A percentile compares a stretch with the other conserved stretches of the same genome.
phyloP scores from a whole-genome alignment of 2,329 filamentous ascomycete genomes.

The Aureobasidium uvarum region DNA sequence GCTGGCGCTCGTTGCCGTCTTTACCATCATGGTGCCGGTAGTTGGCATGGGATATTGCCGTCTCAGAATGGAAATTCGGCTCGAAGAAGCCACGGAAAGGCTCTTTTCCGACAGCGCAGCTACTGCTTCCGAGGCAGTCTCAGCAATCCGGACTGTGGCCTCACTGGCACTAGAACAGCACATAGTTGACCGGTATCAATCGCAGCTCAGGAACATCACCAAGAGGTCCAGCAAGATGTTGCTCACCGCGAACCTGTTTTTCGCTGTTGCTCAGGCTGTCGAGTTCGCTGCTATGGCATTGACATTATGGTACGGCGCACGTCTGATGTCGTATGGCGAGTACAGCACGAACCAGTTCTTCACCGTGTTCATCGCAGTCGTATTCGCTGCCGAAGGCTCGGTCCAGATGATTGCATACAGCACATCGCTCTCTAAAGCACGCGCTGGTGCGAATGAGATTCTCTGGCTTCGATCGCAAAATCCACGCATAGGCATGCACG shows the following conservation, averaged over 20 bases:
- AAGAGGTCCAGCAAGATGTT: slow-evolving; percentile 57
- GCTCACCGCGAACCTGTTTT: slow-evolving; percentile 58
- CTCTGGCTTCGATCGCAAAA: slow-evolving; percentile 42
- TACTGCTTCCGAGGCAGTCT: slow-evolving; percentile 40
- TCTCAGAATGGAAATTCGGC: slow-evolving; percentile 37
- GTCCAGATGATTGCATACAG: neutral
- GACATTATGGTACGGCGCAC: slow-evolving; percentile 41
- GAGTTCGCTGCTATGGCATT: slow-evolving; percentile 50
- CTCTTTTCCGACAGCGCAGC: slow-evolving; percentile 39
- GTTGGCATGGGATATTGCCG: slow-evolving; percentile 39
- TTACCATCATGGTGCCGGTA: slow-evolving; percentile 38
- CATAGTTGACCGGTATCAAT: slow-evolving; percentile 56
- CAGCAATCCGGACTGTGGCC: slow-evolving; percentile 48
- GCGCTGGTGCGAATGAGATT: slow-evolving; percentile 48
- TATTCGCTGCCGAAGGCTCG: slow-evolving; percentile 61
- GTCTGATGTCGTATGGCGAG: slow-evolving; percentile 37
- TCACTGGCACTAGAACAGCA: slow-evolving; percentile 63
- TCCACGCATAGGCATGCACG: slow-evolving; percentile 47
- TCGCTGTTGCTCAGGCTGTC: slow-evolving; percentile 63
- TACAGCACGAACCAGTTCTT: slow-evolving; percentile 51
- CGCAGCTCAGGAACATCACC: slow-evolving; percentile 57
- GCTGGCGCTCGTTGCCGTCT: slow-evolving; percentile 39
- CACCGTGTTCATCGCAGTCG: slow-evolving; percentile 62
- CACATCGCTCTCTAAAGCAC: neutral
- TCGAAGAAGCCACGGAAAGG: slow-evolving; percentile 35